Base-by-base conservation (phyloP, 257 asterid genomes). In the Gynochthodes officinalis region DNA sequence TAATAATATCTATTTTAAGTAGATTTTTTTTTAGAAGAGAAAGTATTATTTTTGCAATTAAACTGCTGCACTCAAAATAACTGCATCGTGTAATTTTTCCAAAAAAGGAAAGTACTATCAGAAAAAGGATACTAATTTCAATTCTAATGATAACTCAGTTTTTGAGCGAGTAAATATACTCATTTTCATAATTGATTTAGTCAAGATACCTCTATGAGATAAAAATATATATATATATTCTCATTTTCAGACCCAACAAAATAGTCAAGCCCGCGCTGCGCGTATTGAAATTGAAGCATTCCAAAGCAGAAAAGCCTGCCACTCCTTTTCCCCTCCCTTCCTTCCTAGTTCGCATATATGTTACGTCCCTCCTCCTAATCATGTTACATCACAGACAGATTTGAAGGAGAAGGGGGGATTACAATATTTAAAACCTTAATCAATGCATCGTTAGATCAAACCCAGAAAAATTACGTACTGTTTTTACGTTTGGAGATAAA, bases 381-480 rank as follows among this genome's bases (percentile, higher is more conserved):
- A 54, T 12, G 40, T 23, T 25, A 16, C 66, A 42, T 35, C n/a
- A 23, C n/a, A 42, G 19, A n/a, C n/a, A 73, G 54, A 23, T 28
- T 55, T 73, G 65, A 67, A 43, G 52, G 63, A n/a, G 42, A 74
- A 49, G 57, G 27, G 40, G 42, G 30, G 60, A 40, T 37, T n/a
- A 37, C 42, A 57, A 42, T 21, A 21, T 44, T 64, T 69, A 44
- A 39, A 73, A 50, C 62, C 71, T 35, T 28, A 69, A 73, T 58
- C 70, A 67, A 63, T 27, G 1, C 14, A 68, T 1, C 28, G 32
- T 69, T 60, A 12, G n/a, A n/a, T n/a, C n/a, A n/a, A n/a, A n/a
- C n/a, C n/a, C n/a, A n/a, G n/a, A n/a, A n/a, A n/a, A n/a, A n/a
- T 37, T 39, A 40, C 52, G 12, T 39, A 0, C 4, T 1, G 1